Conservation (phyloP, 176 grass and related monocot genomes). For the Oryza glaberrima region DNA sequence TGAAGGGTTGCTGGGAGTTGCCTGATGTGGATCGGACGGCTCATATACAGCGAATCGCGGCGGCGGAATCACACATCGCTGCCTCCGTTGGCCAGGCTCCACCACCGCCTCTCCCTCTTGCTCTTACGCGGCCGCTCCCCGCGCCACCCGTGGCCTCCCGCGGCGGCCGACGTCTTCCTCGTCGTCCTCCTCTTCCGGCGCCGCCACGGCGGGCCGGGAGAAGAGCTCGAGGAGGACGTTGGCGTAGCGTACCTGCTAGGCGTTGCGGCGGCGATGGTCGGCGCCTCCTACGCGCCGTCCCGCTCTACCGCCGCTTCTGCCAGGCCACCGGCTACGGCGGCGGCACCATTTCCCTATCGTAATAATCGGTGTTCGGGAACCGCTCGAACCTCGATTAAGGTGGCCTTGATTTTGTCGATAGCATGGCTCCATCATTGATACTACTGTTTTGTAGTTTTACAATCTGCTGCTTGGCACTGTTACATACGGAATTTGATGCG, state of each 20-base stretch:
- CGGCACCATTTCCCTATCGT: slow-evolving; percentile 49
- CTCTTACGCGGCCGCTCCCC: slow-evolving; percentile 8
- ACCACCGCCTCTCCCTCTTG: background rate
- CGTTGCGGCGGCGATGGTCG: slow-evolving; percentile 78
- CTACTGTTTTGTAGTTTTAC: slow-evolving; percentile 9
- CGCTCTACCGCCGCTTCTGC: slow-evolving; percentile 90
- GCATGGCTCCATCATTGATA: slow-evolving; percentile 3
- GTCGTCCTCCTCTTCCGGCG: slow-evolving; percentile 10
- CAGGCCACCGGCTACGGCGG: slow-evolving; percentile 74
- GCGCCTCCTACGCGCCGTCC: slow-evolving; percentile 88
- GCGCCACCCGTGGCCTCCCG: background rate
- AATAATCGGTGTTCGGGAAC: background rate
- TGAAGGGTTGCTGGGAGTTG: background rate
- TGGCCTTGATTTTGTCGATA: slow-evolving; percentile 3
- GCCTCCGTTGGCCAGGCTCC: slow-evolving; percentile 43
- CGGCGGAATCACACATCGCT: slow-evolving; percentile 35
- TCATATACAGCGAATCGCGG: background rate
- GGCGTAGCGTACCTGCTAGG: slow-evolving; percentile 58
- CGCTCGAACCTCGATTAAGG: no score
- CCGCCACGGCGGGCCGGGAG: slow-evolving; percentile 53
- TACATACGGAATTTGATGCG: no score
- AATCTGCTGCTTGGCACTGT: background rate
- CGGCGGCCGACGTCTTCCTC: slow-evolving; percentile 31
- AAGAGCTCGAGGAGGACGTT: slow-evolving; percentile 74
- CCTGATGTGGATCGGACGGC: background rate